Base-by-base conservation (phyloP, 148 eudicot genomes). In the Silene latifolia region DNA sequence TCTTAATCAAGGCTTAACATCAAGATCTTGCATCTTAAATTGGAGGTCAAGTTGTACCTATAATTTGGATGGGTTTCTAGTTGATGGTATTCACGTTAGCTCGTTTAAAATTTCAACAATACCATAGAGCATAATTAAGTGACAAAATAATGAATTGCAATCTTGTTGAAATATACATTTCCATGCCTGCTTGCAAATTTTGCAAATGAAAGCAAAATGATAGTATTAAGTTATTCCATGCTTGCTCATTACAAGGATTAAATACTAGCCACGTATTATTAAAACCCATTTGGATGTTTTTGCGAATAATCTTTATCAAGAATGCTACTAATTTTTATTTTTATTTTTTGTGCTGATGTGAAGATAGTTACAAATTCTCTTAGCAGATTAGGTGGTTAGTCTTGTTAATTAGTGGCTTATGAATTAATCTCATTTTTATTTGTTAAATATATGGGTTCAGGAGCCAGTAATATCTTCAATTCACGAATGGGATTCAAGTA, bases 381-480 rank as follows among this genome's bases (percentile, higher is more conserved):
- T 15, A 5, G 69, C 48, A 39, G 23, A 35, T 67, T 17, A 42
- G 21, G 51, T 67, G 23, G 42, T 64, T n/a, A n/a, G 6, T 35
- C n/a, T 10, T 1, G n/a, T 7, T 39, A 8, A 6, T 67, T 35
- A 67, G 51, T n/a, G 11, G 17, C 15, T 32, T 68, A 32, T 39
- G 27, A 21, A 19, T 44, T 35, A 23, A 27, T 25, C 29, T 71
- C 44, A 39, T 3, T 74, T n/a, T 63, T 56, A n/a, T 47, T 77
- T 72, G 25, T 46, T 67, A 54, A 69, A 24, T 64, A 24, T 64
- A 69, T 69, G 60, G 44, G 4, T 69, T 60, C 87, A 93, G 98
- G 88, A 88, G 56, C 90, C 88, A 44, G 77, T 47, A 71, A 47
- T 78, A 27, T 87, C 75, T 74, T 86, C 91, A 23, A 78, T 94